Evolutionary conservation across 2,329 filamentous ascomycete species (phyloP), one percentile per base, ranked within the genome.

Genomic region (Claviceps pazoutovae): DNA sequence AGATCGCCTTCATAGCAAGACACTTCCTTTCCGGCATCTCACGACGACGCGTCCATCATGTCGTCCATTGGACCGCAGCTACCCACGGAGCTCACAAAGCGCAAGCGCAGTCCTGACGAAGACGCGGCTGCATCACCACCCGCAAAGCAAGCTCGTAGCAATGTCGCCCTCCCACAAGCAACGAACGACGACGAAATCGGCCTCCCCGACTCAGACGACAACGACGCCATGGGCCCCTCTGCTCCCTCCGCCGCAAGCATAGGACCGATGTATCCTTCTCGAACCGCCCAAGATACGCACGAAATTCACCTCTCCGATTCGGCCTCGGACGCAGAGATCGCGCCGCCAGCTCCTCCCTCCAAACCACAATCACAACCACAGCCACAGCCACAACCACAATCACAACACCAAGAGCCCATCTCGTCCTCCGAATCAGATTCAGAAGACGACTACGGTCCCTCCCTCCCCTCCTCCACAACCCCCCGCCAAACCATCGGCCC

Each of bases 61-160:
- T 71, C 82, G 49, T 80, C 79, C 37, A 82, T 87, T 61, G 84
- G 85, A 5, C 85, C 86, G 14, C 73, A 82, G 54, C 66, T 89
- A 23, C 85, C 86, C 13, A 75, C 84, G 4, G 80, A 86, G 55
- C 74, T 84, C 43, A 62, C 78, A 37, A 83, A 83, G 64, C 75
- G 80, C 60, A 83, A 82, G 60, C 78, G 78, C 60, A 74, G 71
- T 4, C 59, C 70, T 47, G 67, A 66, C 49, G 62, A 64, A 36
- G 60, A 65, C 62, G 30, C 14, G 5, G 6, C 74, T 71, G 39
- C 71, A n/a, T 47, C 36, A 6, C 49, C 47, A 30, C 43, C 51
- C n/a, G 5, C 36, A n/a, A 54, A 52, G 8, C 49, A 52, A 43
- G 49, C 52, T 23, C 52, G 52, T 42, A 44, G n/a, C 39, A 9